phyloP scores from a whole-genome alignment of 495 filamentous ascomycete genomes.

The Talaromyces stipitatus region DNA sequence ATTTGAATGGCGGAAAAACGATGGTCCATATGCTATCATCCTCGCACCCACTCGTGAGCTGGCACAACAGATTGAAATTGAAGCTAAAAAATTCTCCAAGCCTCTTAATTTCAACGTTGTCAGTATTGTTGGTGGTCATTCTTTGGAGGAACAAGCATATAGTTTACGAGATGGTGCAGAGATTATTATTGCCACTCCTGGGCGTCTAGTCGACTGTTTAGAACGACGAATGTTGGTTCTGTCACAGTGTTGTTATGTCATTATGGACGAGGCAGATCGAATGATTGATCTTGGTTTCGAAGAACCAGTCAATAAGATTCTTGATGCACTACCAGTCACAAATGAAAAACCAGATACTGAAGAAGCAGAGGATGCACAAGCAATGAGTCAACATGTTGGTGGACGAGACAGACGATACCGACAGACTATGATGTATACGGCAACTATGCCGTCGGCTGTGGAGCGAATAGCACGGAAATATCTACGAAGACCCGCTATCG shows the following conservation, averaged over 20 bases:
- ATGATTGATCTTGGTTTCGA: conserved; percentile 99
- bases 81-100: conserved; percentile 87
- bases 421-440: conserved; percentile 99
- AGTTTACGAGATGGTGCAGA: conserved; percentile 92
- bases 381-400: conserved; percentile 77
- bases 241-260: conserved; percentile 94
- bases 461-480: conserved; percentile 97
- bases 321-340: conserved; percentile 88
- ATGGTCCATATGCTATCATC: conserved; percentile 94
- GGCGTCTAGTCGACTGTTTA: conserved; percentile 94
- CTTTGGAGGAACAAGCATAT: conserved; percentile 90
- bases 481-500: conserved; percentile 84
- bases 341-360: conserved; percentile 97
- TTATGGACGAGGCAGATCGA: conserved; percentile 97
- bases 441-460: conserved; percentile 90
- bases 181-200: conserved; percentile 97
- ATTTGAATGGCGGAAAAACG: conserved; percentile 71
- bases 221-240: conserved; percentile 89
- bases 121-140: conserved; percentile 94
- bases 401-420: conserved; percentile 75
- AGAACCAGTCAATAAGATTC: conserved; percentile 95
- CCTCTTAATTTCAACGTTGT: conserved; percentile 94
- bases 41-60: conserved; percentile 97
- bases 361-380: conserved; percentile 77
- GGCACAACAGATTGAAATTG: conserved; percentile 93